Percentiles rank a stretch among this genome's conserved stretches.
Evolutionary conservation across 768 basidiomycete genomes (phyloP).

Genomic region (Suillus alpinus): DNA sequence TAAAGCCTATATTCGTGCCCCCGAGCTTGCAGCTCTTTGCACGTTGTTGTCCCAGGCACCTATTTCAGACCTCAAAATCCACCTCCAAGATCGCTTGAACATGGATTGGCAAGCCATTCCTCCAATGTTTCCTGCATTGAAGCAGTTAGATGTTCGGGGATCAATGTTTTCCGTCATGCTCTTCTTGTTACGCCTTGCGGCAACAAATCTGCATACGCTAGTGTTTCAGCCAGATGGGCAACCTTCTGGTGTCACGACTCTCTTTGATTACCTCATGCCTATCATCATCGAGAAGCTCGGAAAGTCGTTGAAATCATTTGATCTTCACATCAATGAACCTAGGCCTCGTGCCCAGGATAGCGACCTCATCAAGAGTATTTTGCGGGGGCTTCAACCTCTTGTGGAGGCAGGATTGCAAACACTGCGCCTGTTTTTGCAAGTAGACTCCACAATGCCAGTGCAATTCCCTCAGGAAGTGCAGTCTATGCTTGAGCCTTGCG

Average conservation of each 20-base stretch:
- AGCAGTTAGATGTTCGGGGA: conserved; percentile 3
- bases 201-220: neutral
- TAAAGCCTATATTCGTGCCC: neutral
- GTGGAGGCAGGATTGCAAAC: conserved; percentile 3
- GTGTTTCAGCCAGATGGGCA: conserved; percentile 5
- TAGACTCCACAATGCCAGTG: neutral
- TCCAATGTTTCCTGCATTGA: conserved; percentile 3
- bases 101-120: neutral
- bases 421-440: neutral
- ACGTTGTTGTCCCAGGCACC: neutral
- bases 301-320: conserved; percentile 4
- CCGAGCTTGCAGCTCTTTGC: neutral
- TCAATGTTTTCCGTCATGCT: neutral
- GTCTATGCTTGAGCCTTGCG: conserved; percentile 2
- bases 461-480: neutral
- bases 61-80: conserved; percentile 2
- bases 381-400: conserved; percentile 1
- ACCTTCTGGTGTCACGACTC: neutral
- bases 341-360: neutral
- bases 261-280: neutral
- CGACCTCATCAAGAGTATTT: neutral
- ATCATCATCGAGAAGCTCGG: neutral
- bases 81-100: neutral
- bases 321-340: conserved; percentile 6
- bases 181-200: conserved; percentile 4